Evolutionary conservation across 192 early-diverging fungal genomes (phyloP).

Genomic region (Podila verticillata): DNA sequence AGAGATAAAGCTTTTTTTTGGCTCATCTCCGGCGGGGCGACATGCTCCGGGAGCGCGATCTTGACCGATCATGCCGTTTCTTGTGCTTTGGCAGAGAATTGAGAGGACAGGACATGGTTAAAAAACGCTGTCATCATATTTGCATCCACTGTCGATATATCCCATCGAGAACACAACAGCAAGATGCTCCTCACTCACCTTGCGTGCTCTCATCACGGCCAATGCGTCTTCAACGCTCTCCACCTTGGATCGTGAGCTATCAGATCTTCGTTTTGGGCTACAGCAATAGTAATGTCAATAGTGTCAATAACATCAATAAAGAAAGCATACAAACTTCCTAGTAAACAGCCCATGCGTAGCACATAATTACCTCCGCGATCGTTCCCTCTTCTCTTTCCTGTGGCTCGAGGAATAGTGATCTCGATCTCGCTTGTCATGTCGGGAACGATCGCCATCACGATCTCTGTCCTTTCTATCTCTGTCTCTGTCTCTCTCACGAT

Average conservation of each 20-base stretch:
- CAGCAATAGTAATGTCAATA: background rate
- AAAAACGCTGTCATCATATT: too few species aligned
- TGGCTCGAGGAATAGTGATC: constrained; percentile 13
- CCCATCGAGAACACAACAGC: background rate
- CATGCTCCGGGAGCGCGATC: too few species aligned
- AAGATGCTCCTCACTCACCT: constrained; percentile 8
- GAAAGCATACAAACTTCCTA: background rate
- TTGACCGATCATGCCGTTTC: too few species aligned
- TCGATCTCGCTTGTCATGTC: background rate
- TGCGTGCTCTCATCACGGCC: constrained; percentile 41
- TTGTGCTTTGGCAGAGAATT: too few species aligned
- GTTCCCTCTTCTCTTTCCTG: constrained; percentile 23
- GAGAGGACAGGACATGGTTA: too few species aligned
- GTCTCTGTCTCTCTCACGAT: constrained; percentile 12
- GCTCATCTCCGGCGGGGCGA: too few species aligned
- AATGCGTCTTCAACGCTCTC: constrained; percentile 49
- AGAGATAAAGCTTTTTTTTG: too few species aligned
- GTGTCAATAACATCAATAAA: background rate
- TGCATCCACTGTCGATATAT: background rate
- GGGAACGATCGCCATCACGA: background rate
- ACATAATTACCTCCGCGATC: constrained; percentile 30
- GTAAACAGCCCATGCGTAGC: background rate
- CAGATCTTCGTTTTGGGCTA: constrained; percentile 37
- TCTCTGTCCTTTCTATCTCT: background rate
- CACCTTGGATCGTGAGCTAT: constrained; percentile 21